A percentile compares a stretch with the other conserved stretches of the same genome.
phyloP scores from a whole-genome alignment of 805 yeast genomes.

The Starmerella floricola region DNA sequence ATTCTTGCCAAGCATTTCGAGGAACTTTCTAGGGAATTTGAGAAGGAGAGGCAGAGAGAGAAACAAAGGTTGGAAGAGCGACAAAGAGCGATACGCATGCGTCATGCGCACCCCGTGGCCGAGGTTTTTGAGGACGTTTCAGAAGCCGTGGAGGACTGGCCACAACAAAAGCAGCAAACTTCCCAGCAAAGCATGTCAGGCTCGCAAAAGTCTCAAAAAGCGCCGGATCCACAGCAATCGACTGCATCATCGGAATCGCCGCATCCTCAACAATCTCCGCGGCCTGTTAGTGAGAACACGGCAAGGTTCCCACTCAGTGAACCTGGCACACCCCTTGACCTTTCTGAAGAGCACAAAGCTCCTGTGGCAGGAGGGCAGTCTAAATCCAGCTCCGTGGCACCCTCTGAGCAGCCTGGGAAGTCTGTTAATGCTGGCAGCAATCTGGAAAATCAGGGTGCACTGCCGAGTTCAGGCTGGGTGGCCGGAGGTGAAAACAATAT shows the following conservation, averaged over 20 bases:
- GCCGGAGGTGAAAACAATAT: no score
- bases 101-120: constrained; percentile 72
- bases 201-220: no score
- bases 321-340: neutral
- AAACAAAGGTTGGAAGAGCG: constrained; percentile 43
- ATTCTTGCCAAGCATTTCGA: constrained; percentile 53
- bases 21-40: constrained; percentile 72
- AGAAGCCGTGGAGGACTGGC: constrained; percentile 39
- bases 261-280: neutral
- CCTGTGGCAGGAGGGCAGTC: no score
- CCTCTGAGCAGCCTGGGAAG: no score
- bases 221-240: neutral
- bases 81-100: constrained; percentile 60
- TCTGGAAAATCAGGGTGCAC: no score
- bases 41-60: constrained; percentile 72
- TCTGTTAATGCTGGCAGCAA: no score
- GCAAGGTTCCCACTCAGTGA: no score
- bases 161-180: constrained; percentile 1
- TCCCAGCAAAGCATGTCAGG: no score
- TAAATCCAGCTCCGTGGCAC: no score
- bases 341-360: no score
- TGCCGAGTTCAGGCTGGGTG: no score
- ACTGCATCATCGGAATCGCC: neutral
- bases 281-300: neutral
- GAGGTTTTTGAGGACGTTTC: constrained; percentile 79